phyloP scores from a whole-genome alignment of 2,329 filamentous ascomycete genomes.

The Cyphellophora attinorum region DNA sequence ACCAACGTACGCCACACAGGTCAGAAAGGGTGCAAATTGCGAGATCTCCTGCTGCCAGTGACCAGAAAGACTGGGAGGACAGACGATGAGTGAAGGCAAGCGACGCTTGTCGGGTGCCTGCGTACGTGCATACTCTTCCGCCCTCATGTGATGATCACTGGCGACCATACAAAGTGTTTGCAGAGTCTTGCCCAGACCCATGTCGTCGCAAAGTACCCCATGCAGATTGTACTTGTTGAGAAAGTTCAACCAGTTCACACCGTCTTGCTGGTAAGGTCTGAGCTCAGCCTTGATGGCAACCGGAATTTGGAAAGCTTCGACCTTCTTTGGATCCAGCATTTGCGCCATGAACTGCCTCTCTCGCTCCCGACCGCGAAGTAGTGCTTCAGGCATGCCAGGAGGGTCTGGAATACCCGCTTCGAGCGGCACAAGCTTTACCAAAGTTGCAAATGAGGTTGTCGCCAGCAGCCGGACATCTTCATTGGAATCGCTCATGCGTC shows the following conservation, averaged over 20 bases:
- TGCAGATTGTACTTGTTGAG: constrained; percentile 97
- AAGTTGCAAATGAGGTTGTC: constrained; percentile 90
- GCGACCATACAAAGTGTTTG: constrained; percentile 97
- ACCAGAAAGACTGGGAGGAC: constrained; percentile 88
- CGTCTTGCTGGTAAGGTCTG: constrained; percentile 94
- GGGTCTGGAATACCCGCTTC: constrained; percentile 97
- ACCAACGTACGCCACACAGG: constrained; percentile 82
- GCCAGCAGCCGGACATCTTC: constrained; percentile 89
- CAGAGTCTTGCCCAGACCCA: constrained; percentile 95
- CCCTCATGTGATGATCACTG: constrained; percentile 89
- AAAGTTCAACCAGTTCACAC: constrained; percentile 97
- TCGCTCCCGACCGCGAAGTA: constrained; percentile 81
- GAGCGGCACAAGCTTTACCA: constrained; percentile 92
- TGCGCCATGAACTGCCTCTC: constrained; percentile 91
- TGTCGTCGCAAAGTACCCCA: constrained; percentile 96
- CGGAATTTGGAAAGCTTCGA: constrained; percentile 85
- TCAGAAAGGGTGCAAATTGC: constrained; percentile 89
- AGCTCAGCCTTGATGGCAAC: constrained; percentile 96
- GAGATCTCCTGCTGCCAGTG: constrained; percentile 99
- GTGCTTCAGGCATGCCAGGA: constrained; percentile 77
- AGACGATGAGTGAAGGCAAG: constrained; percentile 87
- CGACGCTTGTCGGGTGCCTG: constrained; percentile 66
- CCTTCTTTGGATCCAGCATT: constrained; percentile 92
- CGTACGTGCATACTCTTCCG: constrained; percentile 80
- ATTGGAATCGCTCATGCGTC: constrained; percentile 96